Evolutionary conservation across 176 grass and related monocot species (phyloP).

Genomic region (Pontederia paniculata): DNA sequence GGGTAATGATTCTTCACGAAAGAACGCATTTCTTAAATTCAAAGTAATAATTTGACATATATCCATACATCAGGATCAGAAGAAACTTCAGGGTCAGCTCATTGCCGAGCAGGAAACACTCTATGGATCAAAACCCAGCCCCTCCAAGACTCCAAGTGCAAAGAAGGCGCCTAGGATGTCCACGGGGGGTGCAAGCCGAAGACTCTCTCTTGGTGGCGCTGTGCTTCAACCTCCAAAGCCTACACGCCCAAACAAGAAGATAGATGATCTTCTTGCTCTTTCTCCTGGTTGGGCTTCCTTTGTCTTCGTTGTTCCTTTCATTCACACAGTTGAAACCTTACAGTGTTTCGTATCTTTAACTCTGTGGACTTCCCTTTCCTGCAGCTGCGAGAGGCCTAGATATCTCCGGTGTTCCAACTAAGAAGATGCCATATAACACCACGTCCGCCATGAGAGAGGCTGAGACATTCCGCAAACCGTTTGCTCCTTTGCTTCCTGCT

Average conservation of each 20-base stretch:
- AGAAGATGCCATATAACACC: conserved; percentile 39
- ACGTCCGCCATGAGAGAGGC: conserved; percentile 20
- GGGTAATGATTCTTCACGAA: conserved; percentile 23
- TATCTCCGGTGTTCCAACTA: conserved; percentile 30
- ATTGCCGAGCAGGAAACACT: conserved; percentile 64
- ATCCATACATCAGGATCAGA: conserved; percentile 37
- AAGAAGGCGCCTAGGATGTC: conserved; percentile 45
- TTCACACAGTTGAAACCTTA: not conserved
- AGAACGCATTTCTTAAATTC: too few relatives aligned
- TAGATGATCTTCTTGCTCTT: conserved; percentile 24
- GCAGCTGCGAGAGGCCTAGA: conserved; percentile 46
- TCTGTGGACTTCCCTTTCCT: not conserved
- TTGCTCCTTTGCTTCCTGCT: conserved; percentile 26
- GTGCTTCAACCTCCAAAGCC: conserved; percentile 31
- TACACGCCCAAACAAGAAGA: conserved; percentile 46
- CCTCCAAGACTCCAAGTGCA: conserved; percentile 44
- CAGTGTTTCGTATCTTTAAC: not conserved
- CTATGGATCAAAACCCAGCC: conserved; percentile 64
- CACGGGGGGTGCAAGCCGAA: conserved; percentile 28
- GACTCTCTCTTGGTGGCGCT: conserved; percentile 69
- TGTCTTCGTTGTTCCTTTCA: not conserved
- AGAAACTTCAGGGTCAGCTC: conserved; percentile 54
- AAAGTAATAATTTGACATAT: too few relatives aligned
- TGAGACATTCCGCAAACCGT: conserved; percentile 37
- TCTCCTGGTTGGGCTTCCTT: conserved; percentile 38